These are phyloP conservation scores for Picea glauca DNA, from an alignment of 75 land plant genomes.

Conservation along the genomic window DNA sequence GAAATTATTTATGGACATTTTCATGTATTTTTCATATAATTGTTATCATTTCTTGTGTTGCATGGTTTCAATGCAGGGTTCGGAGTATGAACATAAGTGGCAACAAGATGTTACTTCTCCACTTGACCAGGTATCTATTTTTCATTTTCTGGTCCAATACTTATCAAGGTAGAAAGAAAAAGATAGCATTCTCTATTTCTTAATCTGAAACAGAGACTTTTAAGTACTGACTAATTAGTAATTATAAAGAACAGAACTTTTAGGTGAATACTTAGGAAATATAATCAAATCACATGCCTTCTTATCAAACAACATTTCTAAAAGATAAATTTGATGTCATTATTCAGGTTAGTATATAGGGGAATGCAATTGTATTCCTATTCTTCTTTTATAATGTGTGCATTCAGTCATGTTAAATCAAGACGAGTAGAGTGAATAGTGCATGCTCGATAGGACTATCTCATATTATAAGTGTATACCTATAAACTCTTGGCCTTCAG, in stretches of 20 bases:
- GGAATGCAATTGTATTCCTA: too few species aligned
- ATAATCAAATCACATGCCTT: not conserved
- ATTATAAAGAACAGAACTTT: not conserved
- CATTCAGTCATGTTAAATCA: too few species aligned
- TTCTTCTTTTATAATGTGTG: too few species aligned
- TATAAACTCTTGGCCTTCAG: too few species aligned
- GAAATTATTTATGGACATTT: not conserved
- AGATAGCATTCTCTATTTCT: not conserved
- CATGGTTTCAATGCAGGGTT: conserved; percentile 23
- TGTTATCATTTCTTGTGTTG: not conserved
- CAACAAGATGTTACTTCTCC: conserved; percentile 36
- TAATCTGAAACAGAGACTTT: too few species aligned
- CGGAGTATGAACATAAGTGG: conserved; percentile 54
- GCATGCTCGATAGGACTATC: too few species aligned
- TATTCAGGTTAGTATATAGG: too few species aligned
- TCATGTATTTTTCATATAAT: not conserved
- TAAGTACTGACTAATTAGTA: not conserved
- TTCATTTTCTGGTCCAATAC: not conserved
- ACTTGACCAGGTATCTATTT: conserved; percentile 46
- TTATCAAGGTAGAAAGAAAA: not conserved
- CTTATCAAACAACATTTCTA: too few species aligned
- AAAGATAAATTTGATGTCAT: too few species aligned
- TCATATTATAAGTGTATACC: too few species aligned
- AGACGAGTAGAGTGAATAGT: too few species aligned
- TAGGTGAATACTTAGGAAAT: not conserved